phyloP scores from a whole-genome alignment of 2,329 filamentous ascomycete species.

The Alternaria ethzedia region DNA sequence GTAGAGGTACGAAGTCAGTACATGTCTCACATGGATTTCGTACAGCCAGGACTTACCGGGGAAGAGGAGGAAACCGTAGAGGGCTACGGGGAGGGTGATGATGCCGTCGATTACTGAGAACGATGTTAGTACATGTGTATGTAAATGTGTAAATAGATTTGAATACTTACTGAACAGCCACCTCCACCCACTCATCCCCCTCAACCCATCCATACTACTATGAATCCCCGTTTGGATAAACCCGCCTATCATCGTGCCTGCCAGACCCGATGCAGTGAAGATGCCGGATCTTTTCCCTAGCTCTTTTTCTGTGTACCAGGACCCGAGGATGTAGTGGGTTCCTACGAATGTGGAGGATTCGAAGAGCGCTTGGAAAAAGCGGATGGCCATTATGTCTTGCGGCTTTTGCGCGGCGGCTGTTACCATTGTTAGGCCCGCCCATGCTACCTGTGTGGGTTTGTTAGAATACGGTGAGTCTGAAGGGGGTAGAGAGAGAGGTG shows the following conservation, averaged over 20 bases:
- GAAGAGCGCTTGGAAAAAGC: conserved; percentile 60
- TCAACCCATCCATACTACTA: conserved; percentile 53
- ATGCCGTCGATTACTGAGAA: conserved; percentile 57
- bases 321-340: conserved; percentile 67
- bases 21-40: no score
- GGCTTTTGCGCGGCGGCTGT: conserved; percentile 61
- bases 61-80: conserved; percentile 60
- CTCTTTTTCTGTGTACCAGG: conserved; percentile 67
- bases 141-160: neutral
- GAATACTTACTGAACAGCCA: conserved; percentile 34
- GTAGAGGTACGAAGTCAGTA: no score
- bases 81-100: conserved; percentile 63
- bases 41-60: conserved; percentile 28
- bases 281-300: conserved; percentile 67
- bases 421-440: conserved; percentile 69
- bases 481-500: neutral
- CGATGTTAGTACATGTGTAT: neutral
- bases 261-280: conserved; percentile 66
- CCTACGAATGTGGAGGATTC: conserved; percentile 64
- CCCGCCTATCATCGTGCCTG: conserved; percentile 67
- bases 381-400: conserved; percentile 65
- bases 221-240: conserved; percentile 65
- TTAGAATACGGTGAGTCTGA: neutral
- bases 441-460: conserved; percentile 47
- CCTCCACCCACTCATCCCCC: conserved; percentile 63